Evolutionary conservation across 345 rosid species (phyloP).

Genomic region (Noccaea caerulescens): DNA sequence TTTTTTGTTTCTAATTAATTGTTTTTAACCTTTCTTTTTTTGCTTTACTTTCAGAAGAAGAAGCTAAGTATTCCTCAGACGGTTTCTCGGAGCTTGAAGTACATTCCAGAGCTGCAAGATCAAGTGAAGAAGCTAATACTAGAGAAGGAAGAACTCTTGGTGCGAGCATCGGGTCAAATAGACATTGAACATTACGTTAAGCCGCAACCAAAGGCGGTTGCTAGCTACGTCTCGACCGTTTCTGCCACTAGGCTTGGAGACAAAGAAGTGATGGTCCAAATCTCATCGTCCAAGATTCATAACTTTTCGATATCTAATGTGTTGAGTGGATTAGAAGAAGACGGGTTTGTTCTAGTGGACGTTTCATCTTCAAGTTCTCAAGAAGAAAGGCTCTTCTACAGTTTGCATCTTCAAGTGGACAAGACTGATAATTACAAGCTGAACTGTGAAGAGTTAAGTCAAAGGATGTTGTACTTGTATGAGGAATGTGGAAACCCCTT

Average conservation of each 20-base stretch:
- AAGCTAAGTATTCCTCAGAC: constrained; percentile 63
- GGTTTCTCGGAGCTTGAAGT: constrained; percentile 52
- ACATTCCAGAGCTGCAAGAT: constrained; percentile 60
- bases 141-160: constrained; percentile 54
- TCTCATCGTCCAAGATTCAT: constrained; percentile 44
- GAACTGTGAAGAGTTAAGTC: constrained; percentile 46
- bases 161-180: constrained; percentile 42
- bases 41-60: constrained; percentile 44
- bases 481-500: constrained; percentile 39
- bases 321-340: constrained; percentile 51
- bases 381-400: constrained; percentile 58
- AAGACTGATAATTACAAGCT: constrained; percentile 31
- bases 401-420: constrained; percentile 56
- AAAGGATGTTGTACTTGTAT: constrained; percentile 47
- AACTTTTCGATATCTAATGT: constrained; percentile 49
- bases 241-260: constrained; percentile 54
- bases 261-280: constrained; percentile 55
- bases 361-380: constrained; percentile 65
- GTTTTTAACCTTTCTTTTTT: neutral
- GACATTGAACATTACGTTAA: constrained; percentile 29
- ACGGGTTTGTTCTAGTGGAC: constrained; percentile 52
- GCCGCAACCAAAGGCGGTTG: constrained; percentile 35
- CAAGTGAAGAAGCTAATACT: constrained; percentile 46
- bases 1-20: too few relatives aligned
- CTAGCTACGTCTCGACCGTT: constrained; percentile 34